Evolutionary conservation across 2,329 filamentous ascomycete genomes (phyloP).

Genomic region (Neophaeococcomyces mojaviensis): DNA sequence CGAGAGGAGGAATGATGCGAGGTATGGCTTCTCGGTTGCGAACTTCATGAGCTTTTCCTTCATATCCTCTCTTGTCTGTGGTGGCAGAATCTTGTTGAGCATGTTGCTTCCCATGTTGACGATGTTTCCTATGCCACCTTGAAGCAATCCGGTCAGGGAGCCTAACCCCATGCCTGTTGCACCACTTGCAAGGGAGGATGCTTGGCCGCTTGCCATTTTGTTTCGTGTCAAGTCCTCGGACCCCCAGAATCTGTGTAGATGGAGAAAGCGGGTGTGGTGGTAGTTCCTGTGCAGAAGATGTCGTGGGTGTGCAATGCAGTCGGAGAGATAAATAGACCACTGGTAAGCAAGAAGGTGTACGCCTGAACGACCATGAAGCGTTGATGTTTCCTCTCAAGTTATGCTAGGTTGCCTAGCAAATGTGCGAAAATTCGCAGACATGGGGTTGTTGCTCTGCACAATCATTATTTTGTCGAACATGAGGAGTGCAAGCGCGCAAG

Average conservation of each 20-base stretch:
- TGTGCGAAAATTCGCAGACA: no score
- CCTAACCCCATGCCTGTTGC: conserved; percentile 6
- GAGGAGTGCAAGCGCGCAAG: neutral
- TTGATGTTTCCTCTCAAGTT: neutral
- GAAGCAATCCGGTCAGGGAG: conserved; percentile 12
- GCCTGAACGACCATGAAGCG: no score
- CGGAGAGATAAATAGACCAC: no score
- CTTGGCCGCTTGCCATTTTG: conserved; percentile 1
- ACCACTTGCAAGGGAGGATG: neutral
- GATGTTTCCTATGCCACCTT: conserved; percentile 18
- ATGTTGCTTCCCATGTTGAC: conserved; percentile 12
- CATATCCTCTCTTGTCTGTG: conserved; percentile 51
- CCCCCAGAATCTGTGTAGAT: neutral
- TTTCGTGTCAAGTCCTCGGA: neutral
- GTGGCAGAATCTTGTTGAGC: conserved; percentile 50
- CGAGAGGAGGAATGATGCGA: conserved; percentile 60
- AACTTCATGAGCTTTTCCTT: conserved; percentile 49
- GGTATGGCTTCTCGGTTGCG: conserved; percentile 57
- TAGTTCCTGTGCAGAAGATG: no score
- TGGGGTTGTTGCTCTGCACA: neutral
- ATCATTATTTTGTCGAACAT: neutral
- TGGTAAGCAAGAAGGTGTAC: no score
- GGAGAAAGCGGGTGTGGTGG: no score
- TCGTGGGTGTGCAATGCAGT: no score
- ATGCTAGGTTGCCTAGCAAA: neutral